Evolutionary conservation across 2,329 filamentous ascomycete genomes (phyloP), one percentile per base, ranked within the genome.

Genomic region (Pseudonectria buxi): DNA sequence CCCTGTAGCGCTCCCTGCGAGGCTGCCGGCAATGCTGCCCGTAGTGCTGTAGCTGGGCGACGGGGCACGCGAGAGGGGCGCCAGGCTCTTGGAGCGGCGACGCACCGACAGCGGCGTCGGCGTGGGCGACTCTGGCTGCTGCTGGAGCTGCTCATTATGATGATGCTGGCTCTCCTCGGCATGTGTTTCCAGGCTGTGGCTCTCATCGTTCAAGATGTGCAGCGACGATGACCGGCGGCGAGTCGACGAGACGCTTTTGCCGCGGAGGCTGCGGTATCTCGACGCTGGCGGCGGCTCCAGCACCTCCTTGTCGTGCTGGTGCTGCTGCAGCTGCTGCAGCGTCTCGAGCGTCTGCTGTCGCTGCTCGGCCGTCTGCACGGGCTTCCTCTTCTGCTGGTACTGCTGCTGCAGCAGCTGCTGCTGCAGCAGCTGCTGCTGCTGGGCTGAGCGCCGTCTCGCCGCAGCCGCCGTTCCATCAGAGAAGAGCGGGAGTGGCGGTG

Each of bases 211-310:
- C n/a, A n/a, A n/a, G n/a, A n/a, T n/a, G n/a, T n/a, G n/a, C n/a
- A n/a, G n/a, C n/a, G n/a, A 58, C 3, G 47, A 42, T 32, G 36
- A 45, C 13, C 37, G 30, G 15, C 18, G 41, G 7, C 44, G 49
- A 7, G 36, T 26, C 27, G 57, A 53, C 14, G 58, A 59, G 9
- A 60, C 45, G 44, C 58, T 62, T 32, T 60, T 62, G 22, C 58
- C 59, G 5, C 58, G 52, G 14, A 62, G 49, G 24, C 35, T 49
- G 36, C 53, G 58, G 35, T 56, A 60, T 28, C 56, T 54, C 4
- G 61, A 62, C 9, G 41, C 36, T 27, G 35, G 41, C 7, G 45
- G 49, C 14, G 49, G 49, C 37, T 37, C 45, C 35, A 33, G 36
- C 32, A 30, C 40, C 41, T 37, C 45, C 39, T 33, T 36, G 29